A percentile compares a stretch with the other conserved stretches of the same genome.
Conservation (phyloP, 2,329 filamentous ascomycete genomes). For the Monosporascus sp. region DNA sequence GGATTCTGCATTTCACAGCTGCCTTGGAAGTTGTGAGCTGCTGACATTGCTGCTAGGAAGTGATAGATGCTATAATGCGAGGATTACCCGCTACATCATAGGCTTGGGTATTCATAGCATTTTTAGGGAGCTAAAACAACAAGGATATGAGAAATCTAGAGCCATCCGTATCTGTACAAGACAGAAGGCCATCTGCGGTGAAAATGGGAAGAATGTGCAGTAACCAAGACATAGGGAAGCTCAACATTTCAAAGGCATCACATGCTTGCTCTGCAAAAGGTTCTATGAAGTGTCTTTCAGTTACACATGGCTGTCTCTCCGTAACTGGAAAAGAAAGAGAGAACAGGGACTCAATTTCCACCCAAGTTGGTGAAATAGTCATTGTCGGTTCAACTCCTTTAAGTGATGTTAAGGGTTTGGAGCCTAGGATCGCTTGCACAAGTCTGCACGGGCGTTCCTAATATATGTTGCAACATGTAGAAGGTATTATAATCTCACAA, state of each 20-base stretch:
- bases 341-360: background rate
- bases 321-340: background rate
- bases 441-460: too few relatives aligned
- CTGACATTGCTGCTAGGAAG: constrained; percentile 10
- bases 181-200: background rate
- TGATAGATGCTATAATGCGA: background rate
- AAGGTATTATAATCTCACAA: too few relatives aligned
- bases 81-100: background rate
- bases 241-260: background rate
- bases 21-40: constrained; percentile 4
- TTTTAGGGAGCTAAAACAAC: background rate
- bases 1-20: constrained; percentile 2
- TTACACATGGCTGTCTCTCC: background rate
- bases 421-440: background rate
- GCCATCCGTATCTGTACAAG: constrained; percentile 15
- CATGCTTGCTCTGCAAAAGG: background rate
- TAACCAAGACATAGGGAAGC: background rate
- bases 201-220: background rate
- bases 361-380: background rate
- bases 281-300: background rate
- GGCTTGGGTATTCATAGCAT: background rate
- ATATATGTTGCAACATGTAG: too few relatives aligned
- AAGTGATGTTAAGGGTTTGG: background rate
- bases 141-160: constrained; percentile 1
- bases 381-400: background rate